These are phyloP conservation scores for Ophiostoma piceae DNA, from an alignment of 2,329 filamentous ascomycete species.

Conservation along the genomic window DNA sequence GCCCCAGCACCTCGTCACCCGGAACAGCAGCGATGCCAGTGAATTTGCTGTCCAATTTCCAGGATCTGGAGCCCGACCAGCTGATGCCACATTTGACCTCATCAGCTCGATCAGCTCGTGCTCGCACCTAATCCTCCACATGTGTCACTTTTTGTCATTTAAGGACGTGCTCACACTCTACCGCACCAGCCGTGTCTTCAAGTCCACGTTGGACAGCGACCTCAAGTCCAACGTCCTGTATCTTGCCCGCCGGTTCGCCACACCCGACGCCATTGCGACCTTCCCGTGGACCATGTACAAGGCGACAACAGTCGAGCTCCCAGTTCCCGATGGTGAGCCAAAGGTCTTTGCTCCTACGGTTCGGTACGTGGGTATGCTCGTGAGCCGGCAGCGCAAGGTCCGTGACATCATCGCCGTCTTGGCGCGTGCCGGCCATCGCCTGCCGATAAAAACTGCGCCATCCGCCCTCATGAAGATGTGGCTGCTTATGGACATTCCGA, in stretches of 20 bases:
- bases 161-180: conserved; percentile 60
- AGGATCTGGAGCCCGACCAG: background rate
- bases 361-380: conserved; percentile 62
- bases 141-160: conserved; percentile 51
- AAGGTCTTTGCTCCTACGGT: conserved; percentile 36
- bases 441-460: conserved; percentile 38
- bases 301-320: conserved; percentile 13
- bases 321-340: background rate
- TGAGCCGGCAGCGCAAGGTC: conserved; percentile 51
- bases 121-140: conserved; percentile 49
- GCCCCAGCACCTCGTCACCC: background rate
- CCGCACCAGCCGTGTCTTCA: conserved; percentile 57
- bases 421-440: conserved; percentile 51
- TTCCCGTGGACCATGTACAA: conserved; percentile 60
- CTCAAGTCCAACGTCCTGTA: conserved; percentile 54
- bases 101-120: conserved; percentile 41
- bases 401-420: conserved; percentile 60
- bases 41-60: background rate
- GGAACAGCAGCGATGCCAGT: background rate
- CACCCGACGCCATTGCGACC: conserved; percentile 50
- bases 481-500: conserved; percentile 64
- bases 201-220: conserved; percentile 54
- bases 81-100: conserved; percentile 36
- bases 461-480: conserved; percentile 60
- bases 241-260: conserved; percentile 47